Conservation (phyloP, 305 asterid species). For the Solanum hybrid region DNA sequence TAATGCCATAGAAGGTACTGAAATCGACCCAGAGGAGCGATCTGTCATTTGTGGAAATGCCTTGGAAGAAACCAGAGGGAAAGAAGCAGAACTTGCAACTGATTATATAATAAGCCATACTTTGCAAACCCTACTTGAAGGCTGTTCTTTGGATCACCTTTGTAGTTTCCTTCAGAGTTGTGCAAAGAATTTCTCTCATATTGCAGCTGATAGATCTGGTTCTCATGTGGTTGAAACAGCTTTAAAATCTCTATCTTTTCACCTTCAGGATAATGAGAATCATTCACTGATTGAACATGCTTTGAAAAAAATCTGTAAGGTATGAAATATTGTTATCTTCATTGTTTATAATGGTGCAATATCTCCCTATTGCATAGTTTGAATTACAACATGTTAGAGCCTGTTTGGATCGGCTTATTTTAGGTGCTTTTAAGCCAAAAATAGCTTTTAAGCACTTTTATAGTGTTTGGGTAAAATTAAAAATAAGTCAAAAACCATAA, state of each 20-base stretch:
- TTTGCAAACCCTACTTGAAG: constrained; percentile 79
- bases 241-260: constrained; percentile 64
- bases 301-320: constrained; percentile 58
- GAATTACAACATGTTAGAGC: background rate
- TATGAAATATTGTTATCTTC: constrained; percentile 12
- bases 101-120: constrained; percentile 93
- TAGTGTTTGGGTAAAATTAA: background rate
- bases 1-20: constrained; percentile 66
- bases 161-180: constrained; percentile 63
- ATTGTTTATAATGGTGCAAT: background rate
- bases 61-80: constrained; percentile 87
- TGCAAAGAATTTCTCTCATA: constrained; percentile 44
- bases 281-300: constrained; percentile 52
- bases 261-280: constrained; percentile 58
- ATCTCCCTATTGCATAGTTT: background rate
- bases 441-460: background rate
- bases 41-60: constrained; percentile 73
- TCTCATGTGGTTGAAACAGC: constrained; percentile 97
- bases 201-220: constrained; percentile 86
- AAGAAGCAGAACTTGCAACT: constrained; percentile 86
- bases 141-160: constrained; percentile 67
- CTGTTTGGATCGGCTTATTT: background rate
- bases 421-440: background rate
- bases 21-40: constrained; percentile 70
- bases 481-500: background rate